Evolutionary conservation across 805 yeast genomes (phyloP).

Genomic region (Babjeviella inositovora): DNA sequence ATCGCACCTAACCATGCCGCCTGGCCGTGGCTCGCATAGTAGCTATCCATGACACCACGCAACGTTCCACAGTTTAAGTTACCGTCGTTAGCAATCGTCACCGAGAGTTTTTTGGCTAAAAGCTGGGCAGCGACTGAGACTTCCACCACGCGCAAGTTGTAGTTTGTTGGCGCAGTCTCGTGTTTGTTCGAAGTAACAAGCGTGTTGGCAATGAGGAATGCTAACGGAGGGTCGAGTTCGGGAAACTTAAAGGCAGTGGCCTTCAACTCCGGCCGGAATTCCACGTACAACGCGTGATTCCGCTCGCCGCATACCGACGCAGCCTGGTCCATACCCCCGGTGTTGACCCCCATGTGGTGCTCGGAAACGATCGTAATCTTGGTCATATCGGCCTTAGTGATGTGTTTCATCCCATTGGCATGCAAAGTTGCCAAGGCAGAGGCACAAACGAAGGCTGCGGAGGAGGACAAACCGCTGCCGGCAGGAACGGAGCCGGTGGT

Average conservation of each 20-base stretch:
- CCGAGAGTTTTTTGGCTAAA: constrained; percentile 29
- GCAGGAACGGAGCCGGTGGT: constrained; percentile 57
- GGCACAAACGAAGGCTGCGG: constrained; percentile 59
- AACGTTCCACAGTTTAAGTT: constrained; percentile 41
- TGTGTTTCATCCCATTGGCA: constrained; percentile 25
- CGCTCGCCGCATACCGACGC: constrained; percentile 52
- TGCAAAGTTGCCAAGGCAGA: constrained; percentile 39
- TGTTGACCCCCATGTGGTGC: constrained; percentile 58
- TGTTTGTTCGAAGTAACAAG: constrained; percentile 46
- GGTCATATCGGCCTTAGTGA: constrained; percentile 36
- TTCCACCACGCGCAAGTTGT: constrained; percentile 59
- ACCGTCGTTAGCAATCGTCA: constrained; percentile 26
- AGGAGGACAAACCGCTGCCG: constrained; percentile 56
- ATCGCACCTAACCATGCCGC: constrained; percentile 28
- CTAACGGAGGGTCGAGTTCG: constrained; percentile 20
- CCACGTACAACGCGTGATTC: constrained; percentile 40
- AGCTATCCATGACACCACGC: constrained; percentile 45
- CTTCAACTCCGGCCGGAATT: constrained; percentile 39
- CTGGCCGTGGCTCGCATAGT: constrained; percentile 12
- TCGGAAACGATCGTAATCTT: constrained; percentile 49
- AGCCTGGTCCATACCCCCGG: constrained; percentile 73
- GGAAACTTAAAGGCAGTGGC: constrained; percentile 44
- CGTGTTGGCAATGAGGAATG: constrained; percentile 49
- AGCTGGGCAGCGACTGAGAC: constrained; percentile 51
- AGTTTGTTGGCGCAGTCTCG: constrained; percentile 55